Evolutionary conservation across 371 early-diverging fungal species (phyloP).

Genomic region (Gilbertella persicaria): DNA sequence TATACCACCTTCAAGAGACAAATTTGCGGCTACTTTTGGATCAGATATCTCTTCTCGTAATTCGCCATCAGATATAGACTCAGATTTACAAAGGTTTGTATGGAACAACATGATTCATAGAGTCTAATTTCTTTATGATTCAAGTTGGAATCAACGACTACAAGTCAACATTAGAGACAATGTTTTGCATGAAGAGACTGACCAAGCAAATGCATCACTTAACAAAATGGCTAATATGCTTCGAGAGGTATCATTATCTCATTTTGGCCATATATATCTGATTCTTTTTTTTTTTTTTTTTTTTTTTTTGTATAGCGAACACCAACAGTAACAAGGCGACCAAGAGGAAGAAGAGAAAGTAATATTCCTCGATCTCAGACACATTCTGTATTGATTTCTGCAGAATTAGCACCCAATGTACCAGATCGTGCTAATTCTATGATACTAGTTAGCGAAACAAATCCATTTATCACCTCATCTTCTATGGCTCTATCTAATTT

Average conservation of each 20-base stretch:
- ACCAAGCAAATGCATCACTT: slow-evolving; percentile 12
- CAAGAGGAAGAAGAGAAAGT: slow-evolving; percentile 26
- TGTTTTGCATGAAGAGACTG: slow-evolving; percentile 9
- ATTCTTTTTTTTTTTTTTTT: background rate
- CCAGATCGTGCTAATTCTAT: slow-evolving; percentile 1
- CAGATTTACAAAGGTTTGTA: slow-evolving; percentile 14
- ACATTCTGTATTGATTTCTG: background rate
- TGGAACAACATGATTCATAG: background rate
- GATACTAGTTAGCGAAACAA: slow-evolving; percentile 2
- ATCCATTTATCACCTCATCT: slow-evolving; percentile 9
- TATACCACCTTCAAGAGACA: slow-evolving; percentile 11
- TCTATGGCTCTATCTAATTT: background rate
- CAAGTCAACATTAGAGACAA: slow-evolving; percentile 18
- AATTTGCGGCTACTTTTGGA: slow-evolving; percentile 1
- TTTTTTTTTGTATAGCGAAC: slow-evolving; percentile 4
- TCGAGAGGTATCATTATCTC: slow-evolving; percentile 16
- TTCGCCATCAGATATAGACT: slow-evolving; percentile 18
- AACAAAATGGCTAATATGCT: slow-evolving; percentile 20
- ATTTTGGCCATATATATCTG: background rate
- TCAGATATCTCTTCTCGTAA: slow-evolving; percentile 18
- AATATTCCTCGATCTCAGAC: slow-evolving; percentile 10
- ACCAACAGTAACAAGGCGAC: slow-evolving; percentile 12
- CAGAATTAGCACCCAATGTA: background rate
- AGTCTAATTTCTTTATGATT: too few species aligned
- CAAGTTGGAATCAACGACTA: slow-evolving; percentile 16